These are phyloP conservation scores for Pulveroboletus ravenelii DNA, from an alignment of 768 basidiomycete genomes.

Conservation along the genomic window DNA sequence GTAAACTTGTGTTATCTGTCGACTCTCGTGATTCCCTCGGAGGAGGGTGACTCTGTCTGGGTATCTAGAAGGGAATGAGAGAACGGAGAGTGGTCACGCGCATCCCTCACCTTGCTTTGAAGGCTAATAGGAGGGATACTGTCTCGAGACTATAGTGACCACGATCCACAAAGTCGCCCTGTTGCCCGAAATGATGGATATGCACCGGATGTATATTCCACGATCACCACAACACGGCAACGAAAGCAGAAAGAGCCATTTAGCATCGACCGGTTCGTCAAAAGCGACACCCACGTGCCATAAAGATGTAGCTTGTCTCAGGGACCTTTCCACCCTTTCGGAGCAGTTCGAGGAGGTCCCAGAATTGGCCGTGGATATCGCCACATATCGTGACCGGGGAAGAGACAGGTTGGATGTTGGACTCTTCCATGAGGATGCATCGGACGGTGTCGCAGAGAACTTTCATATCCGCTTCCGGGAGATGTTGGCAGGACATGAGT, in stretches of 20 bases:
- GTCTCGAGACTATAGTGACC: conserved; percentile 97
- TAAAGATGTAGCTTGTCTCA: conserved; percentile 91
- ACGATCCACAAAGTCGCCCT: conserved; percentile 98
- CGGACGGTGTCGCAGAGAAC: conserved; percentile 87
- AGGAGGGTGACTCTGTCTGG: conserved; percentile 90
- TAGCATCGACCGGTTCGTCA: conserved; percentile 21
- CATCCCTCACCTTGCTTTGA: conserved; percentile 74
- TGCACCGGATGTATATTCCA: background rate
- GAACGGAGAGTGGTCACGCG: background rate
- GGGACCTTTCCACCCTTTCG: conserved; percentile 82
- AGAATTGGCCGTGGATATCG: conserved; percentile 97
- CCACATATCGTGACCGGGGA: conserved; percentile 94
- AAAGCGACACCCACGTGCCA: conserved; percentile 65
- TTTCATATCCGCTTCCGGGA: conserved; percentile 91
- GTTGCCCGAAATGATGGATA: background rate
- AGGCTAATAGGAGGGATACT: conserved; percentile 78
- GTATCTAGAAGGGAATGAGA: conserved; percentile 49
- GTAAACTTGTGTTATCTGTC: conserved; percentile 97
- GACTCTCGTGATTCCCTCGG: conserved; percentile 93
- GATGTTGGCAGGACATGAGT: conserved; percentile 79
- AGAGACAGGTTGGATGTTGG: conserved; percentile 94
- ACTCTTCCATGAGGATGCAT: conserved; percentile 89
- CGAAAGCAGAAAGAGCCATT: conserved; percentile 14
- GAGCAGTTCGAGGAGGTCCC: conserved; percentile 90
- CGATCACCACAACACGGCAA: background rate